A percentile compares a stretch with the other conserved stretches of the same genome.
Conservation (phyloP, 148 eudicot species). For the Camellia granthamiana region DNA sequence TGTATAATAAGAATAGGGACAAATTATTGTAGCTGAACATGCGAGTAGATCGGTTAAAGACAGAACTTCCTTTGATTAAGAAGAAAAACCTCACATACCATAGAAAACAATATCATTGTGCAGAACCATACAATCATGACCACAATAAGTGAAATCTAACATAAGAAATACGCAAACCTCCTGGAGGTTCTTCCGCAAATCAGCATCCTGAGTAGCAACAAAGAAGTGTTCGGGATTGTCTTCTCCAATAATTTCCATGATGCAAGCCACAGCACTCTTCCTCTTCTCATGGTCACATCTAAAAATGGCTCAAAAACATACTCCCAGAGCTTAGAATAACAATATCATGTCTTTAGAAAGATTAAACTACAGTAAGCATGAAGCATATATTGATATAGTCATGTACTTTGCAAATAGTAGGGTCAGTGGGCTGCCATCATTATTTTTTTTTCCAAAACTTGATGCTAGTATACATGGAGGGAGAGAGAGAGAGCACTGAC, state of each 20-base stretch:
- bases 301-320: slow-evolving; percentile 16
- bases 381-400: not conserved
- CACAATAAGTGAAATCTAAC: not conserved
- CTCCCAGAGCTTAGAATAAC: not conserved
- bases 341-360: no score
- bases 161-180: slow-evolving; percentile 41
- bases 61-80: not conserved
- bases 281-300: slow-evolving; percentile 90
- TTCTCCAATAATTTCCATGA: slow-evolving; percentile 61
- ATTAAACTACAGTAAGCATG: not conserved
- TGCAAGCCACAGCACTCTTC: slow-evolving; percentile 73
- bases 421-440: not conserved
- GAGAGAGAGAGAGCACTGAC: slow-evolving; percentile 31
- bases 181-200: slow-evolving; percentile 56
- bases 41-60: not conserved
- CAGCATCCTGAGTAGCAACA: slow-evolving; percentile 79
- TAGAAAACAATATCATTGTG: not conserved
- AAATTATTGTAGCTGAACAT: not conserved
- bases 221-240: slow-evolving; percentile 84
- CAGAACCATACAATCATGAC: not conserved
- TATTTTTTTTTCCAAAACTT: not conserved
- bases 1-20: not conserved
- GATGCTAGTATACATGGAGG: not conserved
- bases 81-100: not conserved
- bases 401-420: not conserved